phyloP scores from a whole-genome alignment of 495 filamentous ascomycete genomes.

The Aspergillus heteromorphus region DNA sequence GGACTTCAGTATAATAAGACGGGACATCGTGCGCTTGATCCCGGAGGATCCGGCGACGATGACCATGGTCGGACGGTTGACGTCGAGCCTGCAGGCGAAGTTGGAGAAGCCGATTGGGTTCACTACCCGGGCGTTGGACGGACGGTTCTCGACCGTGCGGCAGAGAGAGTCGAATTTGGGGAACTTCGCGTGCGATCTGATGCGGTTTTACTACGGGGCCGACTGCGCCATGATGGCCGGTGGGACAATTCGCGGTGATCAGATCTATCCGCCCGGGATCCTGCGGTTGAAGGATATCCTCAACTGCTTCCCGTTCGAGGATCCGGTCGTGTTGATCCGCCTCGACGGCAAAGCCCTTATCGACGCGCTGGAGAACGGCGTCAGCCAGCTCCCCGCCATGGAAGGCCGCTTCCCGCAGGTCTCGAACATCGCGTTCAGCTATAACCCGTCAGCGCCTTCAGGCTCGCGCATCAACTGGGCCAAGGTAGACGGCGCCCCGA shows the following conservation, averaged over 20 bases:
- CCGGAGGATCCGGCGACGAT: conserved; percentile 53
- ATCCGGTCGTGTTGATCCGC: conserved; percentile 75
- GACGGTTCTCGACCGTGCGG: conserved; percentile 77
- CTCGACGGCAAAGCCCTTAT: conserved; percentile 60
- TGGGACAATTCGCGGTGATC: conserved; percentile 86
- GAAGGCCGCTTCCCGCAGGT: conserved; percentile 76
- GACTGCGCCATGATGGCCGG: conserved; percentile 83
- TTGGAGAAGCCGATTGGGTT: conserved; percentile 80
- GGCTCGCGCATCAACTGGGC: conserved; percentile 59
- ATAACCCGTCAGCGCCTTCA: conserved; percentile 52
- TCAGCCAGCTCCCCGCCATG: conserved; percentile 72
- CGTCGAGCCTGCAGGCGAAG: conserved; percentile 62
- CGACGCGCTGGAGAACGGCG: conserved; percentile 75
- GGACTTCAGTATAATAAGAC: conserved; percentile 71
- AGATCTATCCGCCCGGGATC: conserved; percentile 77
- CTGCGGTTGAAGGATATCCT: conserved; percentile 69
- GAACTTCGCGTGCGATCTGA: conserved; percentile 87
- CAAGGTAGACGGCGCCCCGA: conserved; percentile 51
- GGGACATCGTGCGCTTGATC: conserved; percentile 64
- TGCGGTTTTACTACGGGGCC: conserved; percentile 72
- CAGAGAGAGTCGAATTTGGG: conserved; percentile 73
- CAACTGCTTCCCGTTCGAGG: conserved; percentile 87
- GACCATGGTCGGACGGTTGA: conserved; percentile 59
- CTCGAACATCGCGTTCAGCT: conserved; percentile 69
- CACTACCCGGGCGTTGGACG: conserved; percentile 73